These are phyloP conservation scores for Populus euphratica DNA, from an alignment of 345 rosid genomes.

Conservation along the genomic window DNA sequence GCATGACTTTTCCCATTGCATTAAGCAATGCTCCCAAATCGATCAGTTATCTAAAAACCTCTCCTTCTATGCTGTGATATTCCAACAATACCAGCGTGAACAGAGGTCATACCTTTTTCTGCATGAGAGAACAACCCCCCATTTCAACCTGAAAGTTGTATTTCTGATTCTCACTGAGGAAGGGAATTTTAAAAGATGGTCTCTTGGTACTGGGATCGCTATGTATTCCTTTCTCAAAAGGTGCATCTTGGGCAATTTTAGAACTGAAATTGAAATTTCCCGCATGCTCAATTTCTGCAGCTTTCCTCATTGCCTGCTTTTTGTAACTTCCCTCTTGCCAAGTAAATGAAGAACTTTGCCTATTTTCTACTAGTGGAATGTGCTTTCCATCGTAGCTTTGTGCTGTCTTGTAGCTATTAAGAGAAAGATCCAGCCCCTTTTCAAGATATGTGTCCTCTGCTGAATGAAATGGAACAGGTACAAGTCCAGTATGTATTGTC, in stretches of 20 bases:
- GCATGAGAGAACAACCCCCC: slow-evolving; percentile 31
- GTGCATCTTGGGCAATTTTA: slow-evolving; percentile 33
- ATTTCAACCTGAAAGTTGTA: slow-evolving; percentile 29
- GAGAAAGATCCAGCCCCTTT: slow-evolving; percentile 41
- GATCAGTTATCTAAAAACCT: background rate
- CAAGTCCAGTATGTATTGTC: slow-evolving; percentile 19
- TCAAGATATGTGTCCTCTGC: slow-evolving; percentile 33
- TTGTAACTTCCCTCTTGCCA: slow-evolving; percentile 26
- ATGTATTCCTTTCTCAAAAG: slow-evolving; percentile 29
- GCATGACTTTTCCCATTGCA: background rate
- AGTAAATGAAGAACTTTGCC: slow-evolving; percentile 19
- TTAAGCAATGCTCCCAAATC: background rate
- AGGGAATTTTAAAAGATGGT: slow-evolving; percentile 21
- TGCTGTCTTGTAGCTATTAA: slow-evolving; percentile 35
- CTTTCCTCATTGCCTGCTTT: slow-evolving; percentile 34
- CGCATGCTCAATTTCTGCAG: slow-evolving; percentile 29
- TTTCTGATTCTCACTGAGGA: slow-evolving; percentile 36
- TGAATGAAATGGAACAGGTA: slow-evolving; percentile 27
- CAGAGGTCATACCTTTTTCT: slow-evolving; percentile 43
- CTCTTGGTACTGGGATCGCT: slow-evolving; percentile 32
- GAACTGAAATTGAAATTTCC: slow-evolving; percentile 34
- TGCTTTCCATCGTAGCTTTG: slow-evolving; percentile 32
- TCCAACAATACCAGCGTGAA: slow-evolving; percentile 7
- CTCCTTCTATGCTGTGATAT: background rate
- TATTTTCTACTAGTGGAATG: slow-evolving; percentile 29